phyloP scores from a whole-genome alignment of 768 basidiomycete species.

The Mycena galericulata region DNA sequence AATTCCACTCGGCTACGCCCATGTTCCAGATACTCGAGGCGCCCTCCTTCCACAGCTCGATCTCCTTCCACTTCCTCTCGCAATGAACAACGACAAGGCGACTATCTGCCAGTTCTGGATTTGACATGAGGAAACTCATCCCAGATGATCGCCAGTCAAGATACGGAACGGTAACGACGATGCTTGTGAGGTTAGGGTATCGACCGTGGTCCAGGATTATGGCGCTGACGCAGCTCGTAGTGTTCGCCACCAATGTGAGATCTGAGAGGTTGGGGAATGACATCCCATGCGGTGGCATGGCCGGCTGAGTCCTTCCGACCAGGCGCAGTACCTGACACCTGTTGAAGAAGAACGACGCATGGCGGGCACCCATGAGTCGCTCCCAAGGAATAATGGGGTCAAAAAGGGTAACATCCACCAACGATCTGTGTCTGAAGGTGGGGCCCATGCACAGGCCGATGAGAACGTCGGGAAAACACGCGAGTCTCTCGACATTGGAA shows the following conservation, averaged over 20 bases:
- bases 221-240: neutral
- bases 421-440: conserved; percentile 8
- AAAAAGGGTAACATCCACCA: conserved; percentile 15
- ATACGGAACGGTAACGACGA: conserved; percentile 16
- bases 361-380: conserved; percentile 13
- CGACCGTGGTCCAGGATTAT: neutral
- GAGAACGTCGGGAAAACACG: conserved; percentile 4
- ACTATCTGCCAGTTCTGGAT: conserved; percentile 5
- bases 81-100: conserved; percentile 26
- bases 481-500: conserved; percentile 4
- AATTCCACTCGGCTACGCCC: conserved; percentile 25
- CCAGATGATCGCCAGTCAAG: conserved; percentile 7
- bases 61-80: conserved; percentile 28
- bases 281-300: conserved; percentile 1
- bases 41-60: conserved; percentile 24
- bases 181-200: conserved; percentile 5
- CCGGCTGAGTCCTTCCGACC: conserved; percentile 8
- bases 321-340: conserved; percentile 15
- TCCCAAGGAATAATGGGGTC: conserved; percentile 20
- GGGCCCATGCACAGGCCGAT: conserved; percentile 4
- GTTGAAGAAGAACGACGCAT: conserved; percentile 9
- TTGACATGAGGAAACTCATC: conserved; percentile 23
- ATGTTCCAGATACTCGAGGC: conserved; percentile 10
- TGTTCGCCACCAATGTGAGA: conserved; percentile 4
- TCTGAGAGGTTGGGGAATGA: conserved; percentile 11